A percentile compares a stretch with the other conserved stretches of the same genome.
Evolutionary conservation across 2,329 filamentous ascomycete genomes (phyloP).

Genomic region (Aspergillus melleus): DNA sequence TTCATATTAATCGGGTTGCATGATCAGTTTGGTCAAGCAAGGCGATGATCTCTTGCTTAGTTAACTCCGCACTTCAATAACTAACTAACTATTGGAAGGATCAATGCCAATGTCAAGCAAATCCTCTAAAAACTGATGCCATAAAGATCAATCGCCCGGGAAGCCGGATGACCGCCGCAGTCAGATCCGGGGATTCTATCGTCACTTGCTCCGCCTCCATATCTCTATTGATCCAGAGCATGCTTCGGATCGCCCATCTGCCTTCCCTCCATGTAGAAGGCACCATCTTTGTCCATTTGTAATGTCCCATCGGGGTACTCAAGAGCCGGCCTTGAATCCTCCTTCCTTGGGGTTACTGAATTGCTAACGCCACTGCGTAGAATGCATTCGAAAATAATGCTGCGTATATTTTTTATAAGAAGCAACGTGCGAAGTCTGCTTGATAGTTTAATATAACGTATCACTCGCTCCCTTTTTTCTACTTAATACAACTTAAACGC

Average conservation of each 20-base stretch:
- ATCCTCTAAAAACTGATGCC: slow-evolving; percentile 28
- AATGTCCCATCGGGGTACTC: slow-evolving; percentile 21
- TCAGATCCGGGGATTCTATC: slow-evolving; percentile 27
- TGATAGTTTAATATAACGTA: too few relatives aligned
- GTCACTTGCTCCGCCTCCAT: slow-evolving; percentile 24
- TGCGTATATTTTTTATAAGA: too few relatives aligned
- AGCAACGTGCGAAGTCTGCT: too few relatives aligned
- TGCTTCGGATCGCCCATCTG: slow-evolving; percentile 25
- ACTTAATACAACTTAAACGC: too few relatives aligned
- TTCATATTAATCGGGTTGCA: too few relatives aligned
- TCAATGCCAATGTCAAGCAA: too few relatives aligned
- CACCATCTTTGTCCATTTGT: slow-evolving; percentile 25
- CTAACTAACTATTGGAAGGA: too few relatives aligned
- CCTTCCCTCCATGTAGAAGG: slow-evolving; percentile 16
- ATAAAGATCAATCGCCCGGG: slow-evolving; percentile 24
- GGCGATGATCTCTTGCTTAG: too few relatives aligned
- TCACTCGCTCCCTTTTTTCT: too few relatives aligned
- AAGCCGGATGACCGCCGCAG: slow-evolving; percentile 22
- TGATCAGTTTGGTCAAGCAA: too few relatives aligned
- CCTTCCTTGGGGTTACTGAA: slow-evolving; percentile 19
- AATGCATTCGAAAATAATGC: too few relatives aligned
- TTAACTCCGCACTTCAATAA: too few relatives aligned
- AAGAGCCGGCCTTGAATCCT: slow-evolving; percentile 20
- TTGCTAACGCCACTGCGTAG: slow-evolving; percentile 15
- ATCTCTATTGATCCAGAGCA: slow-evolving; percentile 28